A percentile compares a stretch with the other conserved stretches of the same genome.
phyloP scores from a whole-genome alignment of 768 basidiomycete species.

The Termitomyces sp. region DNA sequence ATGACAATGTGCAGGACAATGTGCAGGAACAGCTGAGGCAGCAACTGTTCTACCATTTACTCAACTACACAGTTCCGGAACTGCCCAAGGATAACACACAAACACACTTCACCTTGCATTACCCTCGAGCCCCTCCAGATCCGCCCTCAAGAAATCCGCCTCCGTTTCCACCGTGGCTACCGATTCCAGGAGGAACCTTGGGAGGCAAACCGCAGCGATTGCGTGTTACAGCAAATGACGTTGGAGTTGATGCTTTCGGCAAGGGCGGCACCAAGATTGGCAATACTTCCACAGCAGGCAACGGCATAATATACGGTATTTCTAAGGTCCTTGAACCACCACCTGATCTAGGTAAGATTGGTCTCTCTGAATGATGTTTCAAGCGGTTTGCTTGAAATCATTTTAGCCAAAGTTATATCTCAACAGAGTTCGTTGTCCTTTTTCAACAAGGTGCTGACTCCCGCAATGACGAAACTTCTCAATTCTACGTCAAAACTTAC shows the following conservation, averaged over 20 bases:
- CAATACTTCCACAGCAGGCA: constrained; percentile 54
- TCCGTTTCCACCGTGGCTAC: constrained; percentile 81
- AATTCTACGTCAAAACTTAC: constrained; percentile 72
- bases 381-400: neutral
- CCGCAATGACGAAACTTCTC: constrained; percentile 49
- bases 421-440: constrained; percentile 62
- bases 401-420: constrained; percentile 53
- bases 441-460: constrained; percentile 65
- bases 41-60: constrained; percentile 89
- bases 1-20: constrained; percentile 89
- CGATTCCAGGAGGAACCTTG: constrained; percentile 74
- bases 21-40: constrained; percentile 80
- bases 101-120: constrained; percentile 61
- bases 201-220: constrained; percentile 80
- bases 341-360: constrained; percentile 58
- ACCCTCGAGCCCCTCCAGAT: constrained; percentile 53
- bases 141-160: constrained; percentile 65
- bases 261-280: constrained; percentile 65
- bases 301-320: constrained; percentile 77
- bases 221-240: constrained; percentile 50
- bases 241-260: constrained; percentile 78
- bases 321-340: constrained; percentile 72
- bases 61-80: constrained; percentile 68
- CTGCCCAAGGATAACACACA: constrained; percentile 35
- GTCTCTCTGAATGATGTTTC: neutral